A percentile compares a stretch with the other conserved stretches of the same genome.
Evolutionary conservation across 352 stramenopile genomes (phyloP).

Genomic region (Globisporangium carolinianum): DNA sequence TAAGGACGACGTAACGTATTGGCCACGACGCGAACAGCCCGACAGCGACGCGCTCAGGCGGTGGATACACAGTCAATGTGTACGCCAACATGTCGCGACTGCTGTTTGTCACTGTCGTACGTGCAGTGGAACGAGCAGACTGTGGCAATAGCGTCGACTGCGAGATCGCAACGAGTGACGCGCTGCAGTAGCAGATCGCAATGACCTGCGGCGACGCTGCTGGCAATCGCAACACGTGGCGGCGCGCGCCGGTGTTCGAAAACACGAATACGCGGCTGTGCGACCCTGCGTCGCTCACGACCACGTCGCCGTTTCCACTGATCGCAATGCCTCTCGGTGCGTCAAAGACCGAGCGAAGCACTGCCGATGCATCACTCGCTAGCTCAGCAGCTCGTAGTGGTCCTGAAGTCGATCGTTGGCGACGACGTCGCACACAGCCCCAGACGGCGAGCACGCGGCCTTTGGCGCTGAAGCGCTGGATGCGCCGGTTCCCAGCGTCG

Average conservation of each 20-base stretch:
- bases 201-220: slow-evolving; percentile 7
- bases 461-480: slow-evolving; percentile 43
- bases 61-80: slow-evolving; percentile 19
- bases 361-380: not conserved
- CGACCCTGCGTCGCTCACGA: slow-evolving; percentile 31
- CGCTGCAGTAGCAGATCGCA: slow-evolving; percentile 18
- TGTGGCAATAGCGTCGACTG: too few species aligned
- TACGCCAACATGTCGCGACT: not conserved
- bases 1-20: slow-evolving; percentile 15
- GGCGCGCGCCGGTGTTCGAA: slow-evolving; percentile 29
- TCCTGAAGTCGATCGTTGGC: not conserved
- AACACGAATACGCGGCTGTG: slow-evolving; percentile 32
- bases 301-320: slow-evolving; percentile 24
- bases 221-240: slow-evolving; percentile 21
- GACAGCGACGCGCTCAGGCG: slow-evolving; percentile 13
- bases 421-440: slow-evolving; percentile 17
- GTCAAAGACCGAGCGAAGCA: slow-evolving; percentile 24
- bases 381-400: not conserved
- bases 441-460: slow-evolving; percentile 34
- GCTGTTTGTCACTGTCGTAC: not conserved
- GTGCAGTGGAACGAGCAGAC: not conserved
- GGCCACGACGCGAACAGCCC: slow-evolving; percentile 25
- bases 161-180: slow-evolving; percentile 12
- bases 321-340: slow-evolving; percentile 18
- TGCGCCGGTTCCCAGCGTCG: slow-evolving; percentile 51